phyloP scores from a whole-genome alignment of 306 rosid species.

The Geum urbanum region DNA sequence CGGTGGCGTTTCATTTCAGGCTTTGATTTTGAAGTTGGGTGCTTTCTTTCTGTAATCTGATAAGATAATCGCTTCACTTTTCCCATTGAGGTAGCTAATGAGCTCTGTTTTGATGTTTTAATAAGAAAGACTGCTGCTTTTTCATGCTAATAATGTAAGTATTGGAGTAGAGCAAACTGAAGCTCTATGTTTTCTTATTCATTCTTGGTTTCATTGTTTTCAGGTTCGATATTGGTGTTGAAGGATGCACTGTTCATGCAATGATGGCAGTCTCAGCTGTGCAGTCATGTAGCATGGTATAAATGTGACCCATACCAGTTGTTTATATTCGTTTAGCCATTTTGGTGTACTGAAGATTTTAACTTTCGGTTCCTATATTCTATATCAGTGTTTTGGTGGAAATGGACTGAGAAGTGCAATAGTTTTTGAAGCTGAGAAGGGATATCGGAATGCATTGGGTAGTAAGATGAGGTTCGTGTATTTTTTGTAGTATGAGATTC shows the following conservation, averaged over 20 bases:
- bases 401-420: slow-evolving; percentile 39
- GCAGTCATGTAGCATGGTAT: slow-evolving; percentile 23
- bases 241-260: slow-evolving; percentile 29
- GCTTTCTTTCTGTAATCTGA: not conserved
- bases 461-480: slow-evolving; percentile 56
- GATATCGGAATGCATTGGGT: slow-evolving; percentile 36
- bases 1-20: not conserved
- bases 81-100: not conserved
- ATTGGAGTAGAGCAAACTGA: not conserved
- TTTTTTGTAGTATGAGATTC: slow-evolving; percentile 8
- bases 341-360: slow-evolving; percentile 7
- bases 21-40: slow-evolving; percentile 1
- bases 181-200: too few species aligned
- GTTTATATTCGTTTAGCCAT: too few species aligned
- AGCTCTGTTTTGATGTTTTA: not conserved
- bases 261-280: slow-evolving; percentile 18
- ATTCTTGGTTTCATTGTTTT: too few species aligned
- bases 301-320: too few species aligned
- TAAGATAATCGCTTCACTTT: not conserved
- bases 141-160: not conserved
- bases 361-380: slow-evolving; percentile 1
- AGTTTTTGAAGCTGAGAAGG: slow-evolving; percentile 37
- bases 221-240: slow-evolving; percentile 23
- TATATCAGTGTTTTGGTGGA: slow-evolving; percentile 56
- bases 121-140: not conserved